phyloP scores from a whole-genome alignment of 768 basidiomycete genomes.

The Suillus clintonianus region DNA sequence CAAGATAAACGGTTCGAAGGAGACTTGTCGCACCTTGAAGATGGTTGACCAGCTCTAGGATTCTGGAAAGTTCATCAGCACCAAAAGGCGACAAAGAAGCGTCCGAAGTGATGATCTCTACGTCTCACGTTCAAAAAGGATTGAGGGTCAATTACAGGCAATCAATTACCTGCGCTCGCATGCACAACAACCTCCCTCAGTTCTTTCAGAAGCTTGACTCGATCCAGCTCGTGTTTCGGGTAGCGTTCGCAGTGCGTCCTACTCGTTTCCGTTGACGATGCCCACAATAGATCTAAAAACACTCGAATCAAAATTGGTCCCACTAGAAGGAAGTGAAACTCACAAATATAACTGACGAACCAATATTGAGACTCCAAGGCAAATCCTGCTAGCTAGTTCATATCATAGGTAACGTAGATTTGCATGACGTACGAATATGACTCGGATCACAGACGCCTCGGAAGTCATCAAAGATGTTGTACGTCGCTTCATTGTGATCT shows the following conservation, averaged over 20 bases:
- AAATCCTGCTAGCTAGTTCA: conserved; percentile 13
- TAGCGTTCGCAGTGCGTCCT: conserved; percentile 11
- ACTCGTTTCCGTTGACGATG: not conserved
- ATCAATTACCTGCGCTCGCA: conserved; percentile 21
- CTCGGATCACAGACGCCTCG: conserved; percentile 38
- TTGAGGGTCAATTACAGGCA: not conserved
- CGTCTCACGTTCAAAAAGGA: conserved; percentile 1
- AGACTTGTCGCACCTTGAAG: conserved; percentile 4
- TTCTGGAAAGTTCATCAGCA: conserved; percentile 1
- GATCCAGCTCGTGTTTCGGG: conserved; percentile 1
- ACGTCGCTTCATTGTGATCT: conserved; percentile 28
- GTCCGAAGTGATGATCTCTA: conserved; percentile 10
- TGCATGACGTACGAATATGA: conserved; percentile 40
- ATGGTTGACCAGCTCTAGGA: conserved; percentile 11
- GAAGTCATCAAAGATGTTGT: conserved; percentile 33
- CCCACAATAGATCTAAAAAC: not conserved
- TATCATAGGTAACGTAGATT: not conserved
- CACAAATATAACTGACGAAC: conserved; percentile 7
- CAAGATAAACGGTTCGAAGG: not conserved
- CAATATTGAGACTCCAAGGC: conserved; percentile 24
- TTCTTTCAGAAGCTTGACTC: conserved; percentile 3
- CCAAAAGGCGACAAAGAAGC: conserved; percentile 11
- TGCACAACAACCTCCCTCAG: conserved; percentile 5
- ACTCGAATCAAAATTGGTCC: not conserved
- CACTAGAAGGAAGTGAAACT: not conserved